Percentiles rank a stretch among this genome's conserved stretches.
Conservation (phyloP, 1,284 basidiomycete genomes). For the Cryptococcus hybrid region DNA sequence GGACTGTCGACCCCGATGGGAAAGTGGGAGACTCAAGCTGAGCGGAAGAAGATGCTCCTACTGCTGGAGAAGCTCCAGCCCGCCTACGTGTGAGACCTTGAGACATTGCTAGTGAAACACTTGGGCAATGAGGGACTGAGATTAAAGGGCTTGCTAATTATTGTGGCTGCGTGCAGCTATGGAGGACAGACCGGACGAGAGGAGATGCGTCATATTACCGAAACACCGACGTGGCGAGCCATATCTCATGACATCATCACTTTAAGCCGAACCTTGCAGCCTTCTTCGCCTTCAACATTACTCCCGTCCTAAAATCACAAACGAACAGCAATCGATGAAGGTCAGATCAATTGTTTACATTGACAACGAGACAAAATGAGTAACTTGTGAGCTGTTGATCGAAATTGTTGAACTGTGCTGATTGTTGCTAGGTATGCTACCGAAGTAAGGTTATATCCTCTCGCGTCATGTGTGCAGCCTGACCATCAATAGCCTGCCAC, state of each 20-base stretch:
- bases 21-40: constrained; percentile 11
- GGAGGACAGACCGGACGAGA: too few relatives aligned
- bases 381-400: constrained; percentile 37
- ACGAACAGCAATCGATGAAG: too few relatives aligned
- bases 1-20: constrained; percentile 9
- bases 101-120: constrained; percentile 28
- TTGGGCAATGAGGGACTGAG: background rate
- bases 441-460: constrained; percentile 24
- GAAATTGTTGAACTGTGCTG: background rate
- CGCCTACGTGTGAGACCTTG: constrained; percentile 50
- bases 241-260: constrained; percentile 6
- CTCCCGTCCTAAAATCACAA: too few relatives aligned
- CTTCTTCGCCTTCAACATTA: background rate
- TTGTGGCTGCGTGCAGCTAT: background rate
- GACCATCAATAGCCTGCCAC: constrained; percentile 54
- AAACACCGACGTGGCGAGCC: constrained; percentile 4
- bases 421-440: constrained; percentile 37
- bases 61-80: constrained; percentile 38
- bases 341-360: too few relatives aligned
- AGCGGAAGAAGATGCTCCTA: constrained; percentile 17
- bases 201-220: too few relatives aligned
- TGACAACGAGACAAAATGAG: constrained; percentile 11
- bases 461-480: constrained; percentile 13
- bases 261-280: background rate
- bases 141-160: background rate